Evolutionary conservation across 139 green algal species (phyloP).

Genomic region (Closterium sp.): DNA sequence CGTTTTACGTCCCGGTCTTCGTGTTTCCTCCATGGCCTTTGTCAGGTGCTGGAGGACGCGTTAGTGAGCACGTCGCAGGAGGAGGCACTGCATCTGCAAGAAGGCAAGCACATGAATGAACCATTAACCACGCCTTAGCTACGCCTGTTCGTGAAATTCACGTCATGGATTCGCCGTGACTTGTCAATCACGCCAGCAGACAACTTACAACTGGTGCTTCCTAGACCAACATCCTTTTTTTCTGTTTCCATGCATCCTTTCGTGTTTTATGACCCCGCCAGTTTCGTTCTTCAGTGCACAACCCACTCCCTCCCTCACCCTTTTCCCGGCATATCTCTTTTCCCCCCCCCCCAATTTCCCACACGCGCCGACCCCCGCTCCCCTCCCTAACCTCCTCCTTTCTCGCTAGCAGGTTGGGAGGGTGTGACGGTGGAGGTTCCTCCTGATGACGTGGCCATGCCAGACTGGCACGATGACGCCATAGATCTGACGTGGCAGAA

Average conservation of each 20-base stretch:
- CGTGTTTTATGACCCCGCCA: background rate
- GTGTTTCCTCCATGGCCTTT: background rate
- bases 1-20: background rate
- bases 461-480: background rate
- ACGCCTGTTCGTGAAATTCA: background rate
- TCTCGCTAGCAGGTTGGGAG: background rate
- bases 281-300: background rate
- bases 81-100: background rate
- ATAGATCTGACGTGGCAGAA: background rate
- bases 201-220: background rate
- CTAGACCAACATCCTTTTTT: background rate
- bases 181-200: background rate
- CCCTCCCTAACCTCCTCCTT: background rate
- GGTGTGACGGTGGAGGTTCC: background rate
- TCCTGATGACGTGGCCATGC: background rate
- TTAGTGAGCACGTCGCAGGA: background rate
- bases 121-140: background rate
- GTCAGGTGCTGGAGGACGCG: background rate
- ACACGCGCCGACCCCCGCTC: background rate
- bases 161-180: background rate
- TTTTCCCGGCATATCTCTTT: too few species aligned
- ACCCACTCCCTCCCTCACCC: background rate
- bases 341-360: too few species aligned
- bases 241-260: background rate
- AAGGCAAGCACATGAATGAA: background rate